Conservation (phyloP, 345 rosid species). For the Hevea brasiliensis region DNA sequence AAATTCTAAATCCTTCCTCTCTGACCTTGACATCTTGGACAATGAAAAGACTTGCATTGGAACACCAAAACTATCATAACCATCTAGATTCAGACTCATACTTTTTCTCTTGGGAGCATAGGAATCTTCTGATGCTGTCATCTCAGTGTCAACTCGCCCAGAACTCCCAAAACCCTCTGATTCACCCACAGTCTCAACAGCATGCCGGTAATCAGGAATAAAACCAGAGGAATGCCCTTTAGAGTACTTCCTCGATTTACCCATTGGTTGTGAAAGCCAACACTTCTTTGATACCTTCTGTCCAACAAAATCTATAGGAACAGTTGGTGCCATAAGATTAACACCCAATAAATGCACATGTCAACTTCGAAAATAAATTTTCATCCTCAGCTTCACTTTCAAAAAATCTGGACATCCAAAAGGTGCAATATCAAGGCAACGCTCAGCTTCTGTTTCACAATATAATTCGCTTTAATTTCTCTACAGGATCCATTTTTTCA, state of each 20-base stretch:
- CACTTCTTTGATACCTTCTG: slow-evolving; percentile 45
- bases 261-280: slow-evolving; percentile 48
- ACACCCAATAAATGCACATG: slow-evolving; percentile 51
- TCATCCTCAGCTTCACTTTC: slow-evolving; percentile 6
- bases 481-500: not conserved
- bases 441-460: not conserved
- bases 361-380: slow-evolving; percentile 24
- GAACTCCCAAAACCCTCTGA: slow-evolving; percentile 74
- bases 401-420: slow-evolving; percentile 1
- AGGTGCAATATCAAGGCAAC: not conserved
- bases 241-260: slow-evolving; percentile 64
- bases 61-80: slow-evolving; percentile 48
- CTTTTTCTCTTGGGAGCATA: slow-evolving; percentile 57
- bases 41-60: slow-evolving; percentile 56
- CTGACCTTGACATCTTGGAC: slow-evolving; percentile 58
- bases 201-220: slow-evolving; percentile 57
- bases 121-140: slow-evolving; percentile 59
- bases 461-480: not conserved
- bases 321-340: slow-evolving; percentile 59
- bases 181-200: slow-evolving; percentile 59
- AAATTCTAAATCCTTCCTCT: slow-evolving; percentile 54
- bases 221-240: slow-evolving; percentile 66
- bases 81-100: slow-evolving; percentile 49
- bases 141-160: slow-evolving; percentile 50
- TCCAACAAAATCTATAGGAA: slow-evolving; percentile 60